Base-by-base conservation (phyloP, 148 eudicot genomes). In the Amaranthus cruentus region DNA sequence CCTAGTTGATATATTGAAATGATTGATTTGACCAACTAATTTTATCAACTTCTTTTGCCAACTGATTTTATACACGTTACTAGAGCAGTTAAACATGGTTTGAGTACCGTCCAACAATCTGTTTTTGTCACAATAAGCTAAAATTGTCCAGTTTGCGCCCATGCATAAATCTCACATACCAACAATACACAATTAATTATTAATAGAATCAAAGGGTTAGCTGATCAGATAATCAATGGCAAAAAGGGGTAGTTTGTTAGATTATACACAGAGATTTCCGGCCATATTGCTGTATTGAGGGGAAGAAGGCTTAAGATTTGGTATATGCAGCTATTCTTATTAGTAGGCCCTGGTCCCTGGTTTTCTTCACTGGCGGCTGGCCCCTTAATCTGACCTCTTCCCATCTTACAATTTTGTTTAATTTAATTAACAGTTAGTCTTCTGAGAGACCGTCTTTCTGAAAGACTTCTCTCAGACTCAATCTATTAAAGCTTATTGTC, bases 241-340 rank as follows among this genome's bases (percentile, higher is more conserved):
- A 44, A 55, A 77, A 77, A 76, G 79, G 68, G 53, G 43, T 51
- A 7, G 18, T 70, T 70, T 77, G 79, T 77, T 70, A 77, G 70
- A 71, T 70, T 77, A 61, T 18, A n/a, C 42, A 38, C 38, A 28
- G 38, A 28, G 38, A 28, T 28, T 28, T 28, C 38, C 62, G 42
- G 42, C 6, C 62, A 58, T 6, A 18, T 58, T 28, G 38, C 38
- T 28, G 38, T 28, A 4, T n/a, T 21, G 0, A 59, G 62, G 62
- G 38, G 62, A 59, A 43, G 9, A 6, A 59, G 42, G 12, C 47
- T 64, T 46, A 64, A 64, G 47, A 63, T 49, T 64, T 46, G 68
- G 68, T 43, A 15, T 49, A 47, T 50, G 59, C 58, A 67, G 52
- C 11, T 75, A 68, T 68, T 68, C 56, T 75, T 28, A 28, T 28